Evolutionary conservation across 805 yeast species (phyloP), one percentile per base, ranked within the genome.

Genomic region (Starmerella scarabaei): DNA sequence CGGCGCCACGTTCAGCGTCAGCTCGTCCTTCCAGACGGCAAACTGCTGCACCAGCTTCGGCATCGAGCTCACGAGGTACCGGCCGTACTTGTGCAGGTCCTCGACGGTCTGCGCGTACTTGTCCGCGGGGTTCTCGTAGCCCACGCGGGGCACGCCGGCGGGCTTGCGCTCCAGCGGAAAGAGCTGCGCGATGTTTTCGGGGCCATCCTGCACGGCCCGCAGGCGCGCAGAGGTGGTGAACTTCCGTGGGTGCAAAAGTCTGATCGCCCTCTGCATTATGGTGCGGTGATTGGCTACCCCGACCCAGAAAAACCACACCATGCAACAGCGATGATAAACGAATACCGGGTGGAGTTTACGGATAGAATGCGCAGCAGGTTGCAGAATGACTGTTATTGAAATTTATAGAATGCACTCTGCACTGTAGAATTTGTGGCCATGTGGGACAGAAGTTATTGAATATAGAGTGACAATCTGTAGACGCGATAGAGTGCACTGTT

Each of bases 11-110:
- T 75, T 77, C 37, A 83, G 60, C 33, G 78, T 72, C 58, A 83
- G 71, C 63, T 83, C 94, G 57, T 83, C 93, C 62, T 83, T 83
- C 94, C 93, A 83, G 36, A 83, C 94, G 5, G 82, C 68, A 53
- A 81, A 83, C 59, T 79, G 79, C 64, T 83, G 93, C 47, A 83
- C 70, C 55, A 65, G 80, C 60, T 81, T 83, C 35, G 94, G 94
- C 63, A 83, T 57, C 47, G 81, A 72, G 7, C 82, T 69, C 70
- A 79, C 77, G 49, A 83, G 59, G 57, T 83, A 83, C 41, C 73
- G 70, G 21, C 94, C 94, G 60, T 80, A 83, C 61, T 75, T 73
- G 65, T 80, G 93, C 46, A 82, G 67, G 50, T 79, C 83, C 55
- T 76, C 86, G 38, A 62, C 60, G 44, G 72, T 75, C 49, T 71